phyloP scores from a whole-genome alignment of 2,329 filamentous ascomycete genomes.

The Pseudogymnoascus sp. region DNA sequence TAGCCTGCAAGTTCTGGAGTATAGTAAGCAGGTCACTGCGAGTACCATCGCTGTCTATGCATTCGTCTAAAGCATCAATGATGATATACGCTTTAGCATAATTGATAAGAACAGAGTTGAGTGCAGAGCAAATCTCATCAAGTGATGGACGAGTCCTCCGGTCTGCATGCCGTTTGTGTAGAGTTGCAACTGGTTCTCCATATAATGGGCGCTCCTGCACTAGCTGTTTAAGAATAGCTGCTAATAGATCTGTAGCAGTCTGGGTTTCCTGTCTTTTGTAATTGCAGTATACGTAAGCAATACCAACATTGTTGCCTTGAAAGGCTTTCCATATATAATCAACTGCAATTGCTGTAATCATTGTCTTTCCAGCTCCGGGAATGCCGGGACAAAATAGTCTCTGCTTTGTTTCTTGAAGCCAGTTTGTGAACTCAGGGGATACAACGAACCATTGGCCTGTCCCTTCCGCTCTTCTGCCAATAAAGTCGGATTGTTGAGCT shows the following conservation, averaged over 20 bases:
- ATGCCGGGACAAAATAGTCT: conserved; percentile 41
- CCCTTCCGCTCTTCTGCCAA: conserved; percentile 4
- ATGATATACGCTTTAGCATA: conserved; percentile 15
- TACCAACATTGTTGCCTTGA: conserved; percentile 21
- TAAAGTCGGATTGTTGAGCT: background rate
- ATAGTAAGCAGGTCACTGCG: background rate
- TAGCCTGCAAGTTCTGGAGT: too few relatives aligned
- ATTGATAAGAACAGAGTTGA: conserved; percentile 3
- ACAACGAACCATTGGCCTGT: conserved; percentile 13
- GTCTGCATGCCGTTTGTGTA: conserved; percentile 42
- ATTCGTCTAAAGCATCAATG: conserved; percentile 9
- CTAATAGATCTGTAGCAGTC: conserved; percentile 26
- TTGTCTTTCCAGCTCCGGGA: conserved; percentile 44
- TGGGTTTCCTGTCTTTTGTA: conserved; percentile 35
- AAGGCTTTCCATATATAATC: conserved; percentile 29
- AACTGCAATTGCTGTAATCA: conserved; percentile 36
- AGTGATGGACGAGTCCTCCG: conserved; percentile 16
- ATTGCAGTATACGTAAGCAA: conserved; percentile 42
- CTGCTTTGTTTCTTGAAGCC: conserved; percentile 13
- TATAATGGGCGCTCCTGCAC: too few relatives aligned
- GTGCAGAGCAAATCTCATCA: conserved; percentile 12
- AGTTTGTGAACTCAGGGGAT: conserved; percentile 1
- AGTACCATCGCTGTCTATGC: background rate
- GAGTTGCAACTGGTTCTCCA: too few relatives aligned
- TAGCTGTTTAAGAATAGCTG: conserved; percentile 35